These are phyloP conservation scores for Candida anglica DNA, from an alignment of 805 yeast species.

Conservation along the genomic window DNA sequence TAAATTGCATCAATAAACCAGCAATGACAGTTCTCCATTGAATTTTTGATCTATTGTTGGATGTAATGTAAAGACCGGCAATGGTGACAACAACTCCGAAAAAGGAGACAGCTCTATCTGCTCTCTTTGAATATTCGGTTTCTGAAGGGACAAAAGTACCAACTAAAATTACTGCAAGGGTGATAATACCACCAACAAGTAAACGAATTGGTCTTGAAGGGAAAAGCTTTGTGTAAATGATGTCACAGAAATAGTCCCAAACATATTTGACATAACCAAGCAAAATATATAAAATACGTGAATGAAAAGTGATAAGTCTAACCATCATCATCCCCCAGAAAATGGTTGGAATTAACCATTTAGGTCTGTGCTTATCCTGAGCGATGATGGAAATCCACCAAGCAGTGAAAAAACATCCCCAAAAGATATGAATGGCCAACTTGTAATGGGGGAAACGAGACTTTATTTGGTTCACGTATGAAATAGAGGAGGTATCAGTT, in stretches of 20 bases:
- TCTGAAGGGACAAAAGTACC: constrained; percentile 53
- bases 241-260: constrained; percentile 30
- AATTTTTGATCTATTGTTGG: constrained; percentile 41
- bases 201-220: constrained; percentile 39
- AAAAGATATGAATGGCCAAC: constrained; percentile 15
- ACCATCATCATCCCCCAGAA: constrained; percentile 48
- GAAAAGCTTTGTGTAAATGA: constrained; percentile 34
- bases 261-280: constrained; percentile 13
- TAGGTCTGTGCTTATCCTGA: constrained; percentile 44
- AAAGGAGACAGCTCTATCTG: constrained; percentile 56
- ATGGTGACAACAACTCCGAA: constrained; percentile 50
- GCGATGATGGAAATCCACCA: constrained; percentile 56
- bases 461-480: constrained; percentile 8
- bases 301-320: constrained; percentile 48
- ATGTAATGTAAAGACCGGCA: constrained; percentile 39
- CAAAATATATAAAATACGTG: constrained; percentile 22
- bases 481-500: not conserved
- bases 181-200: constrained; percentile 40
- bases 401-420: constrained; percentile 42
- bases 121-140: constrained; percentile 40
- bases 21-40: constrained; percentile 59
- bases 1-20: constrained; percentile 57
- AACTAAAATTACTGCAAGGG: constrained; percentile 45
- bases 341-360: constrained; percentile 58
- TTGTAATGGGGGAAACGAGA: constrained; percentile 11